Percentiles rank a stretch among this genome's conserved stretches.
Evolutionary conservation across 2,329 filamentous ascomycete species (phyloP).

Genomic region (Mariannaea elegans): DNA sequence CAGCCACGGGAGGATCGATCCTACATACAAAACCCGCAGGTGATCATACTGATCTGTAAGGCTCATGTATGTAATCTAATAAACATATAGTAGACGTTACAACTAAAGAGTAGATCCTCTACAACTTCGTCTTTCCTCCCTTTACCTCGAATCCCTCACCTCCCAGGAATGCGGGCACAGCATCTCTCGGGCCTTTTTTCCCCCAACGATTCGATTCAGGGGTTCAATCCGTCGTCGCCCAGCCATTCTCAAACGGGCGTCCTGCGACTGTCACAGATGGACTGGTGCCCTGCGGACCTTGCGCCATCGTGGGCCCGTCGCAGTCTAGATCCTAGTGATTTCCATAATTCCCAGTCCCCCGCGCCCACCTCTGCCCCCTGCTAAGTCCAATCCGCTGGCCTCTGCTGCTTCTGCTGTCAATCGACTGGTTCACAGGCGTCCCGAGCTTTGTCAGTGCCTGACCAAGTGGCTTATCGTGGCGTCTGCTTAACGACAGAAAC

Average conservation of each 20-base stretch:
- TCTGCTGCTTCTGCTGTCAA: constrained; percentile 2
- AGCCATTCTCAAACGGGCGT: constrained; percentile 12
- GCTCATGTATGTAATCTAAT: background rate
- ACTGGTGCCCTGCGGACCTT: constrained; percentile 16
- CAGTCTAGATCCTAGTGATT: constrained; percentile 21
- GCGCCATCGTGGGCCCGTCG: constrained; percentile 21
- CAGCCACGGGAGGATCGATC: background rate
- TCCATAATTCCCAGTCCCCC: constrained; percentile 9
- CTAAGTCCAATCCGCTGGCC: constrained; percentile 9
- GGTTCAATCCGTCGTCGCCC: constrained; percentile 6
- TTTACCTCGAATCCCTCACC: background rate
- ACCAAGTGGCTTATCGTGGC: constrained; percentile 17
- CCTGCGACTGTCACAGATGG: constrained; percentile 6
- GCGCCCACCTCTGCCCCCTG: background rate
- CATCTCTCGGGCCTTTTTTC: constrained; percentile 7
- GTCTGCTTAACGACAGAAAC: background rate
- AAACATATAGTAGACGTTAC: background rate
- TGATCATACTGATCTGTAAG: background rate
- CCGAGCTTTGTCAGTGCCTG: constrained; percentile 9
- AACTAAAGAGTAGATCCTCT: background rate
- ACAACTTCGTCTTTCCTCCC: background rate
- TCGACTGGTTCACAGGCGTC: constrained; percentile 17
- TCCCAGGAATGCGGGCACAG: background rate
- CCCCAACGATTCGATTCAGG: constrained; percentile 14
- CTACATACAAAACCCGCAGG: background rate